Evolutionary conservation across 306 rosid genomes (phyloP), one percentile per base, ranked within the genome.

Genomic region (Quercus rubra): DNA sequence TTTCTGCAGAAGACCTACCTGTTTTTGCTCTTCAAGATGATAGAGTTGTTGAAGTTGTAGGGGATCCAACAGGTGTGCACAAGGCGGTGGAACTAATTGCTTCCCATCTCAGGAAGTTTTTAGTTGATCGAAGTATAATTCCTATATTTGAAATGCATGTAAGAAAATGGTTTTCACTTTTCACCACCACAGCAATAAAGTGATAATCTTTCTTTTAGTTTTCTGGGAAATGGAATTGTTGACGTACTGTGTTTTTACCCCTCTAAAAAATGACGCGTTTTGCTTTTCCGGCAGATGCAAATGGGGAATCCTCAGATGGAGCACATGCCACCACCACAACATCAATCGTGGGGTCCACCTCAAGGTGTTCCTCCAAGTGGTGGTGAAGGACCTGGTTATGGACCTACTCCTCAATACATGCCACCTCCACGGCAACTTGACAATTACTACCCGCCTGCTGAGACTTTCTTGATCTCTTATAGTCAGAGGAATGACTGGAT

Each of bases 1-100:
- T 67, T 84, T 74, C 63, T 86, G 85, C 96, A 96, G 98, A 96
- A 80, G 98, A 91, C 77, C 94, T 96, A 49, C 99, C 99, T 49
- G 73, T 86, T 75, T 96, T 93, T 87, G 92, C 98, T 72, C 98
- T 96, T 82, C 94, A 86, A 87, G 99, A 96, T 85, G 99, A 96
- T 80, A 86, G 98, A 81, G 94, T 93, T 78, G 99, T 96, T 70
- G 99, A 96, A 88, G 90, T 96, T 75, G 86, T 88, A 51, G 99
- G 98, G 74, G 98, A 96, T 55, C 85, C 97, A 49, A 61, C 85
- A 31, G 92, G 91, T 41, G 97, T 96, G 82, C 99, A 93, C 77
- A 91, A 88, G 86, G 99, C 96, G 28, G 74, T 96, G 69, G 99
- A 93, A 84, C 86, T 96, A 21, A 87, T 96, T 86, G 98, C 97